Conservation (phyloP, 768 basidiomycete species). For the Hericium coralloides region DNA sequence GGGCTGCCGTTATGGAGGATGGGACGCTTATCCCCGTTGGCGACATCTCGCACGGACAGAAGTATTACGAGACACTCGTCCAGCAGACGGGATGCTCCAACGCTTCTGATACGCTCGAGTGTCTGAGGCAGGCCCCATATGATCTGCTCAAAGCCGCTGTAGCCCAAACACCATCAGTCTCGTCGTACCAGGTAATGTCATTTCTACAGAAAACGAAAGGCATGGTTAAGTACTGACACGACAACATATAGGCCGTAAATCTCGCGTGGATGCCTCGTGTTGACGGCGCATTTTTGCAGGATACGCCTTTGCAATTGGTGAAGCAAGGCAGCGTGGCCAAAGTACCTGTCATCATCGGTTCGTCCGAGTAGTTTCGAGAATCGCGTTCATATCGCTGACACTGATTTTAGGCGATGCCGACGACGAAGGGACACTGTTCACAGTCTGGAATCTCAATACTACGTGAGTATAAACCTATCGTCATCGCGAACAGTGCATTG, state of each 20-base stretch:
- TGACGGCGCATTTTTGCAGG: background rate
- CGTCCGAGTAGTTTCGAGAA: too few species aligned
- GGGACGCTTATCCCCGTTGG: constrained; percentile 38
- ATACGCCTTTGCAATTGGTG: background rate
- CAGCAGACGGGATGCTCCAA: constrained; percentile 30
- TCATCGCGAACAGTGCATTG: too few species aligned
- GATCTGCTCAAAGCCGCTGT: constrained; percentile 22
- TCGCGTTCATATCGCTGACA: too few species aligned
- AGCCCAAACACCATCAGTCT: constrained; percentile 22
- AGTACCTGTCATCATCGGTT: background rate
- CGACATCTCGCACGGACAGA: constrained; percentile 33
- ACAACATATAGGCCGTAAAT: background rate
- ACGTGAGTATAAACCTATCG: constrained; percentile 12
- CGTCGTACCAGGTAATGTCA: constrained; percentile 23
- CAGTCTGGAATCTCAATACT: constrained; percentile 13
- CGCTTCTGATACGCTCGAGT: constrained; percentile 30
- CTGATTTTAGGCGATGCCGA: constrained; percentile 19
- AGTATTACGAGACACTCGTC: constrained; percentile 36
- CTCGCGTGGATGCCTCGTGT: background rate
- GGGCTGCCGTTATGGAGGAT: constrained; percentile 43
- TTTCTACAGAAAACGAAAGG: too few species aligned
- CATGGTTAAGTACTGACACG: too few species aligned
- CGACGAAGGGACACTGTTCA: constrained; percentile 20
- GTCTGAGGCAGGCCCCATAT: constrained; percentile 22
- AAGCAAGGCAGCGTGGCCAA: background rate